A percentile compares a stretch with the other conserved stretches of the same genome.
Conservation (phyloP, 2,329 filamentous ascomycete species). For the Aspergillus uvarum region DNA sequence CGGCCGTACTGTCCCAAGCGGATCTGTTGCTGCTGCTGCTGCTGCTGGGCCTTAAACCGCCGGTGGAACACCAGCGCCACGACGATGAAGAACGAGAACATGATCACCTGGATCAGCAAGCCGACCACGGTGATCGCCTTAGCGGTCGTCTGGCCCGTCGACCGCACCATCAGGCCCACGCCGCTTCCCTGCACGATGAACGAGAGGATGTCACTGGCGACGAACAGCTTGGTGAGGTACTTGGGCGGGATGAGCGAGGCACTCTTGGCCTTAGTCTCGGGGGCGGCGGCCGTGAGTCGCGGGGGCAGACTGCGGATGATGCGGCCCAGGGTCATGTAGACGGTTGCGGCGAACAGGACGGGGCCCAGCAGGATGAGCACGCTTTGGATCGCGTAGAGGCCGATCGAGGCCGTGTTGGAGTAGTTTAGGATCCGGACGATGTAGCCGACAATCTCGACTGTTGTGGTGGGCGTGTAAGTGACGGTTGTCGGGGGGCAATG, state of each 20-base stretch:
- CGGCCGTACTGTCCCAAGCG: neutral
- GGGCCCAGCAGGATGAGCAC: slow-evolving; percentile 51
- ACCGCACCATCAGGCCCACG: slow-evolving; percentile 22
- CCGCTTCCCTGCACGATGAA: slow-evolving; percentile 46
- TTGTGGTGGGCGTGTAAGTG: no score
- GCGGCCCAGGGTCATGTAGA: slow-evolving; percentile 52
- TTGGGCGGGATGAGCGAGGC: slow-evolving; percentile 44
- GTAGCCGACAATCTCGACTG: slow-evolving; percentile 40
- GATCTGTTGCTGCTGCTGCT: no score
- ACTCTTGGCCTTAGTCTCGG: slow-evolving; percentile 36
- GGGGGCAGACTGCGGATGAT: slow-evolving; percentile 38
- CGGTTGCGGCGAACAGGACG: slow-evolving; percentile 51
- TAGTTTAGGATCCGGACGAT: slow-evolving; percentile 23
- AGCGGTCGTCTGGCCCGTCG: slow-evolving; percentile 2
- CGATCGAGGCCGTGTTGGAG: slow-evolving; percentile 19
- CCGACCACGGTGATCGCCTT: slow-evolving; percentile 24
- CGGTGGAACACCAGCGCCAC: slow-evolving; percentile 23
- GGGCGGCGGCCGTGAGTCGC: neutral
- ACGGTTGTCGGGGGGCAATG: no score
- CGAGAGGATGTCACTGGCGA: slow-evolving; percentile 49
- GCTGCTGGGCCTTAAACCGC: slow-evolving; percentile 16
- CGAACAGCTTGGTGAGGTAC: slow-evolving; percentile 51
- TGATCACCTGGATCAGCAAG: slow-evolving; percentile 28
- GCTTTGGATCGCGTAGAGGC: slow-evolving; percentile 43
- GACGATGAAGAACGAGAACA: slow-evolving; percentile 28